phyloP scores from a whole-genome alignment of 352 stramenopile genomes.

The Globisporangium spiculum region DNA sequence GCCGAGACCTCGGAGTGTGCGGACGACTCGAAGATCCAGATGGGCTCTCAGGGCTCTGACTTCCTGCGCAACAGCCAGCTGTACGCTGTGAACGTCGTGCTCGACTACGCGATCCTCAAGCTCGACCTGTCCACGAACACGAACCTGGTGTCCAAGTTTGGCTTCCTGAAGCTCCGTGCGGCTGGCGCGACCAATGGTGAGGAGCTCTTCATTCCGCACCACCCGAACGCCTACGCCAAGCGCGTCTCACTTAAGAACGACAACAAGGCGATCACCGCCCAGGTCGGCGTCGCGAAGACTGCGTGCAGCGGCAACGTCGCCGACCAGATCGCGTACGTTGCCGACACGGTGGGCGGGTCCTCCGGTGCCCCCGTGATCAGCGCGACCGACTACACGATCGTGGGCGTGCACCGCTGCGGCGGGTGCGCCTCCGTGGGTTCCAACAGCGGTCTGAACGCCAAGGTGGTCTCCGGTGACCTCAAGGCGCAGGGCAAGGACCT shows the following conservation, averaged over 20 bases:
- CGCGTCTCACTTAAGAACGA: conserved; percentile 14
- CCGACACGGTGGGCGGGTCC: conserved; percentile 20
- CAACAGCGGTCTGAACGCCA: conserved; percentile 21
- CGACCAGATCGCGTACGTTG: conserved; percentile 26
- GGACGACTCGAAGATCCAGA: conserved; percentile 20
- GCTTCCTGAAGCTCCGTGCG: conserved; percentile 20
- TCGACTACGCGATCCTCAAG: conserved; percentile 31
- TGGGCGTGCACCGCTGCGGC: conserved; percentile 17
- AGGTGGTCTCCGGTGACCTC: conserved; percentile 13
- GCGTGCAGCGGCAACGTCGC: conserved; percentile 13
- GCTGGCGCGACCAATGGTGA: conserved; percentile 14
- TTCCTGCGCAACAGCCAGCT: conserved; percentile 21
- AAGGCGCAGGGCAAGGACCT: conserved; percentile 16
- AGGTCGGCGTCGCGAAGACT: conserved; percentile 5
- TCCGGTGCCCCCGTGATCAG: conserved; percentile 27
- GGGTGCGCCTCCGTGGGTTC: conserved; percentile 13
- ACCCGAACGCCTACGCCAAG: conserved; percentile 24
- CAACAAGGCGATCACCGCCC: conserved; percentile 13
- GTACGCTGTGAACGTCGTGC: conserved; percentile 20
- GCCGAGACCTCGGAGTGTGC: conserved; percentile 22
- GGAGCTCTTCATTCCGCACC: conserved; percentile 26
- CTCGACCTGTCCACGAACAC: conserved; percentile 14
- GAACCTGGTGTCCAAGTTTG: conserved; percentile 20
- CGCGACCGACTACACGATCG: conserved; percentile 7
- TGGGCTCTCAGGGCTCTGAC: conserved; percentile 23